Evolutionary conservation across 495 filamentous ascomycete species (phyloP).

Genomic region (Penicillium manginii): DNA sequence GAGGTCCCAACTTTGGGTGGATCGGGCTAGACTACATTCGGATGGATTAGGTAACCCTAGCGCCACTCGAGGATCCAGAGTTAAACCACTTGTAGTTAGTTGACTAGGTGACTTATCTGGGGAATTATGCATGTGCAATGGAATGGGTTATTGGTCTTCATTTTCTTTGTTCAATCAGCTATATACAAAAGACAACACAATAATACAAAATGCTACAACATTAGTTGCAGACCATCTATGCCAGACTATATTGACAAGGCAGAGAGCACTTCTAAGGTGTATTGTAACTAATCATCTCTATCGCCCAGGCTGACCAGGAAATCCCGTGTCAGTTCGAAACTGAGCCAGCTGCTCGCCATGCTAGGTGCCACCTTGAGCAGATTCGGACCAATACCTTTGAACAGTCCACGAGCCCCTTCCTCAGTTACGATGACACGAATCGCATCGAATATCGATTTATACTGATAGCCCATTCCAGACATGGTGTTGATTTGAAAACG

Average conservation of each 20-base stretch:
- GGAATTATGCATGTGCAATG: too few relatives aligned
- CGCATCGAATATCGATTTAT: conserved; percentile 84
- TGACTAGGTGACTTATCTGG: too few relatives aligned
- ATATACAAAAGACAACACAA: conserved; percentile 6
- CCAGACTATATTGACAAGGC: neutral
- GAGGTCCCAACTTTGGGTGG: neutral
- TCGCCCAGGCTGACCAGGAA: conserved; percentile 67
- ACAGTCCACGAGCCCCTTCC: conserved; percentile 78
- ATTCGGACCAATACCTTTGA: conserved; percentile 94
- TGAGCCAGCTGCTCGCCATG: conserved; percentile 98
- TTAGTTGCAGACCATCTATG: neutral
- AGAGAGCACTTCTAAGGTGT: conserved; percentile 20
- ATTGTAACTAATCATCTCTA: conserved; percentile 33
- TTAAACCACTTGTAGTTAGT: too few relatives aligned
- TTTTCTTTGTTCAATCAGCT: neutral
- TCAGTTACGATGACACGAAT: conserved; percentile 76
- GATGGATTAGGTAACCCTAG: neutral
- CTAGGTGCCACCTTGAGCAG: conserved; percentile 96
- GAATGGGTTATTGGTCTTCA: too few relatives aligned
- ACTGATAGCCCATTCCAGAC: conserved; percentile 97
- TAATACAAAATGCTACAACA: conserved; percentile 3
- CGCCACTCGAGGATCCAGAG: neutral
- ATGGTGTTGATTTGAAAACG: conserved; percentile 99
- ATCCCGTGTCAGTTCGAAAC: conserved; percentile 91
- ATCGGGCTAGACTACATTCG: neutral